Conservation (phyloP, 441 rosid species). For the Biscutella laevigata region DNA sequence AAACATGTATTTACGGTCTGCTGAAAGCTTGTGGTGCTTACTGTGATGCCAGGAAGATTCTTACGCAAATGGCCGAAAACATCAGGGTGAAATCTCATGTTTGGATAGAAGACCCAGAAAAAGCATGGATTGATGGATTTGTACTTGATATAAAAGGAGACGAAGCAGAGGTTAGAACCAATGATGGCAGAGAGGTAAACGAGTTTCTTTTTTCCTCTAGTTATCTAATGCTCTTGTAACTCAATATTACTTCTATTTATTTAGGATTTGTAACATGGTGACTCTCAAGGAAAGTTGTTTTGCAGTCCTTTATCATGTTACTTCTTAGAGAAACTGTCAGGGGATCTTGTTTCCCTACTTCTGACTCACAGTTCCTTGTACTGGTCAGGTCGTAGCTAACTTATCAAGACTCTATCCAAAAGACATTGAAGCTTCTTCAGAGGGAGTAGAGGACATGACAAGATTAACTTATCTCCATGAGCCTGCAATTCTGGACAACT, state of each 20-base stretch:
- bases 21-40: constrained; percentile 1
- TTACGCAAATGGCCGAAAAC: constrained; percentile 35
- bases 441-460: constrained; percentile 93
- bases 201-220: background rate
- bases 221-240: background rate
- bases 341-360: background rate
- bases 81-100: constrained; percentile 57
- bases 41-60: constrained; percentile 6
- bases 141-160: constrained; percentile 43
- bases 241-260: background rate
- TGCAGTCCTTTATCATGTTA: background rate
- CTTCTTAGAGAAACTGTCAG: background rate
- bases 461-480: constrained; percentile 69
- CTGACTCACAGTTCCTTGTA: constrained; percentile 5
- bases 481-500: constrained; percentile 72
- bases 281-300: background rate
- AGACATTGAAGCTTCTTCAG: constrained; percentile 57
- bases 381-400: constrained; percentile 44
- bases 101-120: constrained; percentile 65
- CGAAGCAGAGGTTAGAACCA: constrained; percentile 55
- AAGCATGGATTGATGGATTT: constrained; percentile 65
- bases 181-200: constrained; percentile 43
- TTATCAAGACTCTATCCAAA: constrained; percentile 50
- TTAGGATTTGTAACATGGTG: background rate
- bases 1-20: background rate